Evolutionary conservation across 257 asterid species (phyloP), one percentile per base, ranked within the genome.

Genomic region (Solanum chaucha): DNA sequence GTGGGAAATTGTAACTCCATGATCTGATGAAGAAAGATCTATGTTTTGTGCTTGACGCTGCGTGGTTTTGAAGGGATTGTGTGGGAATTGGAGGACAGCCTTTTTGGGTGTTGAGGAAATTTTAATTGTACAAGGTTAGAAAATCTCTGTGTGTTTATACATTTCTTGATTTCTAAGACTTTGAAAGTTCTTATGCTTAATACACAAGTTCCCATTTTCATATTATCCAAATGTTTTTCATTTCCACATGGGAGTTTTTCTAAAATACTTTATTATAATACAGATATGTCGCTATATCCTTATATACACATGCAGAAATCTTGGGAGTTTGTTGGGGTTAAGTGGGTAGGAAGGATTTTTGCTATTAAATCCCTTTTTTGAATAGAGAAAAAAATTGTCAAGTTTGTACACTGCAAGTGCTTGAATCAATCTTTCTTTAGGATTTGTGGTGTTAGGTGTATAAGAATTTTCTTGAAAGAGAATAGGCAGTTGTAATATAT

Each of bases 21-120:
- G 88, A 92, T 88, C 88, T 88, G 44, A 88, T 87, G 90, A 92
- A 90, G 95, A 94, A 90, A 92, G 94, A 92, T 93, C 92, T 94
- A 92, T 92, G 90, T 93, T 91, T 94, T 86, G 93, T 95, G 95
- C 94, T 95, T 92, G 91, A 91, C 93, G 95, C 98, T 90, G 92
- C 89, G 89, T 88, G 91, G 90, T 89, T 89, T 67, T 93, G 95
- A 95, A 92, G 91, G 89, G 48, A 41, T 6, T 70, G 83, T 40
- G 78, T 36, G 40, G 82, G 58, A 90, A 89, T 92, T 90, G 86
- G 85, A 88, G 90, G 90, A 74, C 90, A 87, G 34, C 87, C 80
- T 90, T 87, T 34, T 87, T 41, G 78, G 73, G 85, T 87, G 64
- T 14, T 22, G 35, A n/a, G 84, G 24, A 46, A 46, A 80, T 70